Percentiles rank a stretch among this genome's conserved stretches.
phyloP scores from a whole-genome alignment of 2,329 filamentous ascomycete genomes.

The Pseudocercospora crystallina region DNA sequence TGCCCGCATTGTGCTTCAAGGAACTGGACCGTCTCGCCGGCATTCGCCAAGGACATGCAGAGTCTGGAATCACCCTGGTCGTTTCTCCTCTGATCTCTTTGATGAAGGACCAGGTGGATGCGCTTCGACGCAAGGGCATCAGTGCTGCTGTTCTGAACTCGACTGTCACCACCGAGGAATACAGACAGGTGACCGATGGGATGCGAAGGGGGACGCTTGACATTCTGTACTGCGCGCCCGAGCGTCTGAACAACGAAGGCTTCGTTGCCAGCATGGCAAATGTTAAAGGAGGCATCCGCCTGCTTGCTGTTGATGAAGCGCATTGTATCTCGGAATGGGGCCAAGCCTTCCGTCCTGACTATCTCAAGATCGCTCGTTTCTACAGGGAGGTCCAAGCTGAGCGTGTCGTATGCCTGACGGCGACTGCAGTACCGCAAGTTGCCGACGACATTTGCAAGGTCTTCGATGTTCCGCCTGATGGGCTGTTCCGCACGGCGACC shows the following conservation, averaged over 20 bases:
- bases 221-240: slow-evolving; percentile 60
- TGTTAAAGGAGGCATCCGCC: slow-evolving; percentile 55
- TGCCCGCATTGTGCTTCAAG: slow-evolving; percentile 46
- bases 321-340: slow-evolving; percentile 57
- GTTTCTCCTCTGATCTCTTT: slow-evolving; percentile 58
- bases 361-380: slow-evolving; percentile 58
- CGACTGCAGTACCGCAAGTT: slow-evolving; percentile 60
- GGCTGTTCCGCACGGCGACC: slow-evolving; percentile 59
- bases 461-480: slow-evolving; percentile 51
- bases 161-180: slow-evolving; percentile 48
- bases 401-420: slow-evolving; percentile 60
- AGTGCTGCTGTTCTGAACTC: slow-evolving; percentile 58
- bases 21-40: slow-evolving; percentile 39
- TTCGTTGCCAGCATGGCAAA: slow-evolving; percentile 58
- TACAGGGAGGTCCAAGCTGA: slow-evolving; percentile 57
- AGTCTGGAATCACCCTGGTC: slow-evolving; percentile 55
- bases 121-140: slow-evolving; percentile 51
- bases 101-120: slow-evolving; percentile 63
- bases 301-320: slow-evolving; percentile 60
- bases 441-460: slow-evolving; percentile 54
- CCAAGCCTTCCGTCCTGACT: slow-evolving; percentile 38
- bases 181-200: slow-evolving; percentile 45
- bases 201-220: slow-evolving; percentile 51
- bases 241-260: slow-evolving; percentile 61
- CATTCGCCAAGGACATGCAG: slow-evolving; percentile 30